Conservation (phyloP, 345 rosid species). For the Eucalyptus regnans region DNA sequence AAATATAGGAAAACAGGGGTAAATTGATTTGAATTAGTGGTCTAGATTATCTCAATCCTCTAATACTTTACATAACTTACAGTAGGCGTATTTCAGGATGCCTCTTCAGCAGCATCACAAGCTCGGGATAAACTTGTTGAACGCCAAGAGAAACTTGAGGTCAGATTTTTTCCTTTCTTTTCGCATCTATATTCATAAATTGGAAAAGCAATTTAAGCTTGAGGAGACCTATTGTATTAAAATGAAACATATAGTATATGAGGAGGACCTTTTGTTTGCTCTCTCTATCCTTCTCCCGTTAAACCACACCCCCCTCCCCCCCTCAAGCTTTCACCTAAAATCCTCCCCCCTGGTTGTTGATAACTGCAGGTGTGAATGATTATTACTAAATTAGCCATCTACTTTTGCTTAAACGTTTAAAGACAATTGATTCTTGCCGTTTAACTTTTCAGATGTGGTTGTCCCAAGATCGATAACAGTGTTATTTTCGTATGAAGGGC, state of each 20-base stretch:
- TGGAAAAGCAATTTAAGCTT: background rate
- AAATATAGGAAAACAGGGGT: conserved; percentile 67
- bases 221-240: background rate
- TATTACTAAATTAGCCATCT: background rate
- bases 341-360: background rate
- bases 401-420: background rate
- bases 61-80: background rate
- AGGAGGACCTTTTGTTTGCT: background rate
- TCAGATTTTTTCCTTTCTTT: background rate
- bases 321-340: background rate
- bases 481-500: background rate
- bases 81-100: conserved; percentile 25
- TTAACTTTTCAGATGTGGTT: background rate
- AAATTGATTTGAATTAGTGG: background rate
- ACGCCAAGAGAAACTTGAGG: conserved; percentile 81
- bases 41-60: background rate
- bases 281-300: background rate
- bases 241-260: background rate
- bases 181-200: background rate
- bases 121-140: conserved; percentile 70
- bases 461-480: background rate
- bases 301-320: background rate
- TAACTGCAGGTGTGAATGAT: background rate
- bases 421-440: background rate
- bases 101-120: conserved; percentile 54